Conservation (phyloP, 768 basidiomycete species). For the Pulveroboletus sp. region DNA sequence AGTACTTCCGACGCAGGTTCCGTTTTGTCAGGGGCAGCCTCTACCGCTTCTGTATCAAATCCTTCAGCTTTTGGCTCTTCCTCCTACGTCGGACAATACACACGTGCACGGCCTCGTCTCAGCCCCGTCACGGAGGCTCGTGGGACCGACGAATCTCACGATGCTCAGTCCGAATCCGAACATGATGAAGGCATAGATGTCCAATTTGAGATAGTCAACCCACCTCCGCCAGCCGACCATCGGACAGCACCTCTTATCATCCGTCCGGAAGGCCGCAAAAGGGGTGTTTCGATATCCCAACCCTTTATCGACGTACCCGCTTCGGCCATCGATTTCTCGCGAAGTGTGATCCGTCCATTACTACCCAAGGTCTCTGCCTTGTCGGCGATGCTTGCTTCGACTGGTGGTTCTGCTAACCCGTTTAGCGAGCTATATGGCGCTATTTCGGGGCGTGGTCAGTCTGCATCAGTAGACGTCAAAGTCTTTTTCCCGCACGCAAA, state of each 20-base stretch:
- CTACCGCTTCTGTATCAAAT: constrained; percentile 48
- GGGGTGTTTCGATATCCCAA: constrained; percentile 27
- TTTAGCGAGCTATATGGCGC: constrained; percentile 84
- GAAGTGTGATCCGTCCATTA: constrained; percentile 43
- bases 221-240: constrained; percentile 28
- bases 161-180: constrained; percentile 19
- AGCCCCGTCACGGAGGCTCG: constrained; percentile 61
- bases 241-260: constrained; percentile 14
- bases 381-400: constrained; percentile 68
- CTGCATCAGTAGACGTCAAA: constrained; percentile 58
- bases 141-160: constrained; percentile 27
- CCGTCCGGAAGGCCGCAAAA: constrained; percentile 26
- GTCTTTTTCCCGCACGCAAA: constrained; percentile 83
- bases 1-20: constrained; percentile 63
- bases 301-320: constrained; percentile 14
- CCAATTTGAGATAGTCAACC: constrained; percentile 54
- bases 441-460: constrained; percentile 71
- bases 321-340: constrained; percentile 42
- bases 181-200: constrained; percentile 32
- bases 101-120: constrained; percentile 43
- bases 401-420: constrained; percentile 65
- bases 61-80: constrained; percentile 52
- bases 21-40: constrained; percentile 47
- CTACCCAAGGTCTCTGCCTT: constrained; percentile 57
- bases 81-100: constrained; percentile 34